Conservation (phyloP, 2,329 filamentous ascomycete species). For the Grosmannia penicillata region DNA sequence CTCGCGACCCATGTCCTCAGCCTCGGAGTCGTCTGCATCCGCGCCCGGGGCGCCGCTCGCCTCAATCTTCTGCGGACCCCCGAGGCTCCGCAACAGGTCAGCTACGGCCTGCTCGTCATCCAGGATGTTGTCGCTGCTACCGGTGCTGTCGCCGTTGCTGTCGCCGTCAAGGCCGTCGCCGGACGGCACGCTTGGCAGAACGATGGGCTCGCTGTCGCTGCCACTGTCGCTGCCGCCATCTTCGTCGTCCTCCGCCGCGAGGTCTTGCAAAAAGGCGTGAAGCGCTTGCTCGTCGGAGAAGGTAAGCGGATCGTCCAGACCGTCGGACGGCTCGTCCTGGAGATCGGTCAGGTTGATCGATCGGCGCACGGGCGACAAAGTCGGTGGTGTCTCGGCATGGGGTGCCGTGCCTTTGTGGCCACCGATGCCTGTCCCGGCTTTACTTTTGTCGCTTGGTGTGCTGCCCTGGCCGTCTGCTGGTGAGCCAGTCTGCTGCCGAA, state of each 20-base stretch:
- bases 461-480: neutral
- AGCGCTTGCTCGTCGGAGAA: slow-evolving; percentile 36
- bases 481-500: slow-evolving; percentile 25
- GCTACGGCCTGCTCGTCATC: slow-evolving; percentile 18
- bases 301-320: slow-evolving; percentile 23
- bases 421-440: neutral
- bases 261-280: slow-evolving; percentile 33
- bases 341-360: too few relatives aligned
- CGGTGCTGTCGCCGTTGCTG: too few relatives aligned
- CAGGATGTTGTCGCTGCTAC: slow-evolving; percentile 12
- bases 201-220: slow-evolving; percentile 23
- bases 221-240: slow-evolving; percentile 10
- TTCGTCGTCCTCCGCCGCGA: slow-evolving; percentile 17
- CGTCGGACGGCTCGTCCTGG: slow-evolving; percentile 9
- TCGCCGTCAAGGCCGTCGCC: slow-evolving; percentile 11
- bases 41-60: neutral
- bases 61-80: slow-evolving; percentile 1
- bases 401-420: too few relatives aligned
- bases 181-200: slow-evolving; percentile 30
- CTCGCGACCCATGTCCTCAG: slow-evolving; percentile 29
- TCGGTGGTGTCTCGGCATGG: neutral
- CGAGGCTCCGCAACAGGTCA: slow-evolving; percentile 18
- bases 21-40: slow-evolving; percentile 30
- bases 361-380: too few relatives aligned
- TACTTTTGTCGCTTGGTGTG: neutral